phyloP scores from a whole-genome alignment of 345 rosid species.

The Hirschfeldia incana region DNA sequence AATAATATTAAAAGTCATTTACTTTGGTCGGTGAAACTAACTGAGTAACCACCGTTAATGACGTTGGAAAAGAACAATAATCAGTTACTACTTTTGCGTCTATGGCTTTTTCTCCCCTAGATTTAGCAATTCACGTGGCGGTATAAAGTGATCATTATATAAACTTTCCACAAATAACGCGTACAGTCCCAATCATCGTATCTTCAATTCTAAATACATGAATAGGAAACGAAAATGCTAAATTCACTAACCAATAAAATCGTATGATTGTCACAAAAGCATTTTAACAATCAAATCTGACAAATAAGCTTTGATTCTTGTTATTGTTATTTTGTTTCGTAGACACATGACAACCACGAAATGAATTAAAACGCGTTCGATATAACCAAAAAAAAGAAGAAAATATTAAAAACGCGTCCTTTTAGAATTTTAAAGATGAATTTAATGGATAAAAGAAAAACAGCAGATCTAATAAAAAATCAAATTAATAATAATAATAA shows the following conservation, averaged over 20 bases:
- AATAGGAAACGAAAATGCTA: background rate
- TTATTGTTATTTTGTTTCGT: background rate
- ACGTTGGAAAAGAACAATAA: background rate
- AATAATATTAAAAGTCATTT: background rate
- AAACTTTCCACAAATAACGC: background rate
- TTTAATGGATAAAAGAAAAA: background rate
- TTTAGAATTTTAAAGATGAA: slow-evolving; percentile 2
- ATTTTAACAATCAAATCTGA: background rate
- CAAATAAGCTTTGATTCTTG: background rate
- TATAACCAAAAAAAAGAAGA: background rate
- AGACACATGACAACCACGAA: background rate
- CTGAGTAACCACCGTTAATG: background rate
- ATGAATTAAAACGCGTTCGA: background rate
- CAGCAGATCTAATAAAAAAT: background rate
- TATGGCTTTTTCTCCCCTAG: no score
- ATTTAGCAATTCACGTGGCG: background rate
- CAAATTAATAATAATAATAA: background rate
- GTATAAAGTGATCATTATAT: background rate
- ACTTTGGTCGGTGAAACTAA: background rate
- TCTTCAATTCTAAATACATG: background rate
- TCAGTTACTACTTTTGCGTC: background rate
- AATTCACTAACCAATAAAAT: background rate
- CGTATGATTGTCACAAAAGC: background rate
- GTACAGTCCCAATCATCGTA: background rate
- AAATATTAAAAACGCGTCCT: background rate